Evolutionary conservation across 805 yeast genomes (phyloP), one percentile per base, ranked within the genome.

Genomic region (Hanseniaspora thailandica): DNA sequence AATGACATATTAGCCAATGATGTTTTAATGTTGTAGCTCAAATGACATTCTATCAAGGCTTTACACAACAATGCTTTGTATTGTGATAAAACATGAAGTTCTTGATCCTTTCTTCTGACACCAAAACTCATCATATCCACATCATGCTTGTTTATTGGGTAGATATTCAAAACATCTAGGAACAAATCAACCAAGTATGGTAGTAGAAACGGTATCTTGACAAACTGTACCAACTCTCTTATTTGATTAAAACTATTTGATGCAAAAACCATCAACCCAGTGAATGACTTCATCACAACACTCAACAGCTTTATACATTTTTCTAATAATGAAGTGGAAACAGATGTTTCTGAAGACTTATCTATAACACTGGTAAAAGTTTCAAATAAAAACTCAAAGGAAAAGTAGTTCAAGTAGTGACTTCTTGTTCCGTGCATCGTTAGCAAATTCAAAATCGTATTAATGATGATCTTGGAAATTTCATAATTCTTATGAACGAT

Each of bases 251-350:
- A 81, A 55, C 78, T 68, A 57, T 81, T 71, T 54, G 76, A 71
- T 0, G 84, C 74, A 59, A 82, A 76, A 15, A 82, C 76, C 56
- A 82, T 73, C 10, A 88, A 61, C 0, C 98, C 99, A 12, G 84
- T 73, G 79, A 90, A 82, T 33, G 80, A 74, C 56, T 86, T 84
- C 47, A 90, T 66, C 23, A 86, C 68, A 4, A 76, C 63, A 0
- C 84, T 68, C 2, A 90, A 64, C 8, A 86, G 70, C 41, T 76
- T 72, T 0, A 88, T 77, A 13, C 79, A 70, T 55, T 74, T 76
- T 55, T 82, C 83, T 28, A 87, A 68, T 57, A 74, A 77, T 36
- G 78, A 82, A 7, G 30, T 23, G 5, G 53, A 39, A 7, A 44
- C 15, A 5, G 17, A 23, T 2, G 12, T 12, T 4, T 38, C 41